These are phyloP conservation scores for Macaranga tanarius DNA, from an alignment of 441 rosid genomes.

Conservation along the genomic window DNA sequence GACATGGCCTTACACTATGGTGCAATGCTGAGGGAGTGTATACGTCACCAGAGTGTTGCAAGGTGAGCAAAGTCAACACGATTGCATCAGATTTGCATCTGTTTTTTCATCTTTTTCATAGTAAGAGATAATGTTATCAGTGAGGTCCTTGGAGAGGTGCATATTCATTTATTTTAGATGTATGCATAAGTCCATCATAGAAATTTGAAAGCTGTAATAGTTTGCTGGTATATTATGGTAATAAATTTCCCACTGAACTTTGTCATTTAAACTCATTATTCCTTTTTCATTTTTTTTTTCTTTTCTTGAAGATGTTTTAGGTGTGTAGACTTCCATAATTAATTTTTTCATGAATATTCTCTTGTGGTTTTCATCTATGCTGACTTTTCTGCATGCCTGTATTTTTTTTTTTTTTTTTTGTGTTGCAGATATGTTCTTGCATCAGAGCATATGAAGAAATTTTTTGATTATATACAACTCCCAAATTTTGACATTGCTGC, in stretches of 20 bases:
- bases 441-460: slow-evolving; percentile 75
- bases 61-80: slow-evolving; percentile 45
- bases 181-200: neutral
- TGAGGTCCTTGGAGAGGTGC: neutral
- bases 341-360: neutral
- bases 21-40: slow-evolving; percentile 96
- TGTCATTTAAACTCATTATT: neutral
- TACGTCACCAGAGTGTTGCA: slow-evolving; percentile 91
- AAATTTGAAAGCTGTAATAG: neutral
- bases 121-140: neutral
- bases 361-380: neutral
- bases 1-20: slow-evolving; percentile 98
- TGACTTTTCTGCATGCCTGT: slow-evolving; percentile 4
- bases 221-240: no score
- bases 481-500: slow-evolving; percentile 99
- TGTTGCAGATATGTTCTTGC: slow-evolving; percentile 78
- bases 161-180: neutral
- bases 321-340: neutral
- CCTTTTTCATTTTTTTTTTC: neutral
- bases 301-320: neutral
- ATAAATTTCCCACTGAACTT: neutral
- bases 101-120: neutral
- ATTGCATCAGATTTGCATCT: neutral
- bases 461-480: slow-evolving; percentile 87
- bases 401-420: slow-evolving; percentile 15